These are phyloP conservation scores for Tuber borchii DNA, from an alignment of 495 filamentous ascomycete species.

Conservation along the genomic window DNA sequence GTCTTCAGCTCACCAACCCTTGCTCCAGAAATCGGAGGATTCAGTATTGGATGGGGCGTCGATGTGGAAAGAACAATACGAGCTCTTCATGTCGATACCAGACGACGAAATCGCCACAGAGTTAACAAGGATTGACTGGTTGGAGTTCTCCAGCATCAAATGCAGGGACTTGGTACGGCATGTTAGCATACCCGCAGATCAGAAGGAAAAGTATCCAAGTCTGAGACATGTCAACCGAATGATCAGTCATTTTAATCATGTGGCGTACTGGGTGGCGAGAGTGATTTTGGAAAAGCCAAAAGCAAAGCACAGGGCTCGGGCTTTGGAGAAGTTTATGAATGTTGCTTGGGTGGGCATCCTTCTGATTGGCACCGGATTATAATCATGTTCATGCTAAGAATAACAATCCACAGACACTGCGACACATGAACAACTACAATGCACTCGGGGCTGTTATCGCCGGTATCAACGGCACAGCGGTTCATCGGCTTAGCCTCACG, in stretches of 20 bases:
- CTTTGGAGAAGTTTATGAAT: slow-evolving; percentile 89
- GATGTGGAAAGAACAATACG: slow-evolving; percentile 34
- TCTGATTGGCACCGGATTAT: neutral
- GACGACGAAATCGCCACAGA: slow-evolving; percentile 80
- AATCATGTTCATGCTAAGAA: slow-evolving; percentile 15
- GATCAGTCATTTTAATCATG: slow-evolving; percentile 92
- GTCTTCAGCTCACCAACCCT: slow-evolving; percentile 17
- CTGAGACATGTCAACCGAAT: slow-evolving; percentile 84
- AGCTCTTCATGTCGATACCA: slow-evolving; percentile 40
- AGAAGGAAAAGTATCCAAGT: slow-evolving; percentile 70
- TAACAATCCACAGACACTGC: slow-evolving; percentile 55
- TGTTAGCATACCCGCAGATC: slow-evolving; percentile 64
- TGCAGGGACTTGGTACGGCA: slow-evolving; percentile 88
- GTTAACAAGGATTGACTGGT: slow-evolving; percentile 92
- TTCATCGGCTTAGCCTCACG: slow-evolving; percentile 79
- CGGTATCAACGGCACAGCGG: slow-evolving; percentile 79
- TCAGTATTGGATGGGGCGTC: slow-evolving; percentile 20
- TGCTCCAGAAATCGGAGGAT: slow-evolving; percentile 18
- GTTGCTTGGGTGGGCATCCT: slow-evolving; percentile 55
- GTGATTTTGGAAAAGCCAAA: slow-evolving; percentile 91
- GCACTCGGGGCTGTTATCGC: slow-evolving; percentile 86
- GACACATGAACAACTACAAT: slow-evolving; percentile 94
- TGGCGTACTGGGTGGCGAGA: slow-evolving; percentile 84
- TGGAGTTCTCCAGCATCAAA: slow-evolving; percentile 93
- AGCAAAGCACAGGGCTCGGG: slow-evolving; percentile 83